Evolutionary conservation across 257 asterid genomes (phyloP).

Genomic region (Solanum chmielewskii): DNA sequence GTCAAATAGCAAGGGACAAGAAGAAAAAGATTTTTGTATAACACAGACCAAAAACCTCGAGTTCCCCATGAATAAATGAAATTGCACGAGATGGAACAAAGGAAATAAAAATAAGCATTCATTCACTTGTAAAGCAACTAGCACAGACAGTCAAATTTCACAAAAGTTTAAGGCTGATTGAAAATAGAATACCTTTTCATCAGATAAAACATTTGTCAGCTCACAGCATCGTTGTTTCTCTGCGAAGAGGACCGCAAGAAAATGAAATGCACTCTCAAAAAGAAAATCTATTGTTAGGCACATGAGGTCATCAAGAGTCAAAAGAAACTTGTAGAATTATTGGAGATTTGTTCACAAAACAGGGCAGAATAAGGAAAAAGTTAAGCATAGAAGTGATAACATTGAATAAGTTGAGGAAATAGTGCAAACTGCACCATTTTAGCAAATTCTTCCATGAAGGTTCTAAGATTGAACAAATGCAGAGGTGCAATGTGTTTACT

Average conservation of each 20-base stretch:
- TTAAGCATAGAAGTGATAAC: background rate
- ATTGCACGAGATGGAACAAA: background rate
- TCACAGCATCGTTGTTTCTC: conserved; percentile 19
- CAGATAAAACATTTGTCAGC: conserved; percentile 9
- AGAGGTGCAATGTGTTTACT: background rate
- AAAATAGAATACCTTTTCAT: conserved; percentile 15
- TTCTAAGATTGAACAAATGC: background rate
- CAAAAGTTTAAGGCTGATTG: background rate
- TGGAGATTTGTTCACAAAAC: background rate
- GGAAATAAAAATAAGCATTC: background rate
- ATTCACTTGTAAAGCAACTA: background rate
- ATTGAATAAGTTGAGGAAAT: background rate
- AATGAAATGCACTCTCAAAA: background rate
- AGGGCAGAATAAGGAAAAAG: background rate
- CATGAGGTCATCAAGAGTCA: background rate
- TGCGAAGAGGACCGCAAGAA: conserved; percentile 7
- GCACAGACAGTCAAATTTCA: background rate
- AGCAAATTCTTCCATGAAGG: background rate
- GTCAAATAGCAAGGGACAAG: background rate
- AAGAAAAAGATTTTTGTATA: background rate
- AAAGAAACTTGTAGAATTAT: background rate
- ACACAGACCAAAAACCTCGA: background rate
- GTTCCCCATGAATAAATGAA: background rate
- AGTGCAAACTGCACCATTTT: background rate
- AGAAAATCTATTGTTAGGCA: background rate